A percentile compares a stretch with the other conserved stretches of the same genome.
Conservation (phyloP, 1,284 basidiomycete species). For the Moesziomyces antarcticus region DNA sequence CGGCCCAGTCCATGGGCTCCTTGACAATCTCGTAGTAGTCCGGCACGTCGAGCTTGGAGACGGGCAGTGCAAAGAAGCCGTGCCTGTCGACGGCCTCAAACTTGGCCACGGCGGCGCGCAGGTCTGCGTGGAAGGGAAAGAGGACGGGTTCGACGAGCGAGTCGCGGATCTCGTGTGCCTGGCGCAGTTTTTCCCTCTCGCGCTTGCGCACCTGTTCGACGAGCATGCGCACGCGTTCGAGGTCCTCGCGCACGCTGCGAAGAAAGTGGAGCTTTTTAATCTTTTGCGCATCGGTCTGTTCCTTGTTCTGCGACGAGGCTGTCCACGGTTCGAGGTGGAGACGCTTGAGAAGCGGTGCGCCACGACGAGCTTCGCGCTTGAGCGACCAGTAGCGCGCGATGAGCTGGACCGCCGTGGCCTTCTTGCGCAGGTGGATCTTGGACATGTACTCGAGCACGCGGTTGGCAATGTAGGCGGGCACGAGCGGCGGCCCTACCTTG, state of each 20-base stretch:
- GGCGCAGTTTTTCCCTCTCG: conserved; percentile 83
- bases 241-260: conserved; percentile 78
- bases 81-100: conserved; percentile 46
- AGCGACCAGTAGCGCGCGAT: conserved; percentile 96
- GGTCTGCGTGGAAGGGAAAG: conserved; percentile 39
- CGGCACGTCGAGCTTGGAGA: conserved; percentile 79
- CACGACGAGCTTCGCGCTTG: conserved; percentile 90
- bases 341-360: conserved; percentile 91
- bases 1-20: conserved; percentile 87
- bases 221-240: conserved; percentile 79
- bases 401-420: conserved; percentile 79
- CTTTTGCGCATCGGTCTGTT: conserved; percentile 74
- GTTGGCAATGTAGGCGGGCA: conserved; percentile 72
- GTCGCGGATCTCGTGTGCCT: conserved; percentile 78
- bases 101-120: conserved; percentile 26
- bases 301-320: conserved; percentile 76
- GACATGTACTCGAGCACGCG: conserved; percentile 81
- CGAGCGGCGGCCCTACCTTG: conserved; percentile 71
- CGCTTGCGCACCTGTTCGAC: conserved; percentile 81
- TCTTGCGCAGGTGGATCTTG: conserved; percentile 80
- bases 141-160: conserved; percentile 71
- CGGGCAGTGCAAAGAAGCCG: conserved; percentile 57
- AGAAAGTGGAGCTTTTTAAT: conserved; percentile 76
- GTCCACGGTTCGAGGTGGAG: conserved; percentile 98
- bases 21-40: conserved; percentile 91